Conservation (phyloP, 352 stramenopile species). For the Phytophthora rubi region DNA sequence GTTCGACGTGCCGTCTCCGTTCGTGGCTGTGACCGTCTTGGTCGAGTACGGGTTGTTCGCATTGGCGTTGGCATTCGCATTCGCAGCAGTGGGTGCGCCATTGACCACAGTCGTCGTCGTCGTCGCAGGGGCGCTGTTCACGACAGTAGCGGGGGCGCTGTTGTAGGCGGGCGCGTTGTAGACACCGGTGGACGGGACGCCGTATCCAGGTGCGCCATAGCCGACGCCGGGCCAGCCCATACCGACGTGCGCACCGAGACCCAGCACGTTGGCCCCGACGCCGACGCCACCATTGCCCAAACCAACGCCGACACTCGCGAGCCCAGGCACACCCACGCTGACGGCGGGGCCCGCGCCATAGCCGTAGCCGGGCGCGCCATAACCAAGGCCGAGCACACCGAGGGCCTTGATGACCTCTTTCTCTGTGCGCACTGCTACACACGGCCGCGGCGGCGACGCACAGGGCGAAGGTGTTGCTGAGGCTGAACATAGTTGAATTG, state of each 20-base stretch:
- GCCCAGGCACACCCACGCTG: too few relatives aligned
- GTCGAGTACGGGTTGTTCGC: constrained; percentile 6
- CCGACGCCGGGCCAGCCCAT: background rate
- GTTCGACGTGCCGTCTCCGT: background rate
- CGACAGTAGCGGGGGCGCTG: background rate
- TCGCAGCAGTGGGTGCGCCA: background rate
- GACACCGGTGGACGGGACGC: background rate
- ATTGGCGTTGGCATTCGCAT: background rate
- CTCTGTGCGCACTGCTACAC: too few relatives aligned
- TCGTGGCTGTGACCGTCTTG: constrained; percentile 5
- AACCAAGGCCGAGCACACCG: too few relatives aligned
- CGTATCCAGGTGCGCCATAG: background rate
- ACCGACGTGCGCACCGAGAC: background rate
- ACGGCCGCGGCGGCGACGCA: background rate
- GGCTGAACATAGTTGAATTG: background rate
- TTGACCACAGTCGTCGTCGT: background rate
- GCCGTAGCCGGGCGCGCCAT: too few relatives aligned
- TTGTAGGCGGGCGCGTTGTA: background rate
- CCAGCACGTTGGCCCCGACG: constrained; percentile 7
- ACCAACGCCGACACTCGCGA: too few relatives aligned
- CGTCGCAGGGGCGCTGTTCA: background rate
- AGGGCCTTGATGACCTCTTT: too few relatives aligned
- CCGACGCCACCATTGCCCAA: background rate
- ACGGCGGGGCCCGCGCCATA: too few relatives aligned
- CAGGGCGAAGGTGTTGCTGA: constrained; percentile 6